Base-by-base conservation (phyloP, 352 stramenopile species). In the Globisporangium nunn region DNA sequence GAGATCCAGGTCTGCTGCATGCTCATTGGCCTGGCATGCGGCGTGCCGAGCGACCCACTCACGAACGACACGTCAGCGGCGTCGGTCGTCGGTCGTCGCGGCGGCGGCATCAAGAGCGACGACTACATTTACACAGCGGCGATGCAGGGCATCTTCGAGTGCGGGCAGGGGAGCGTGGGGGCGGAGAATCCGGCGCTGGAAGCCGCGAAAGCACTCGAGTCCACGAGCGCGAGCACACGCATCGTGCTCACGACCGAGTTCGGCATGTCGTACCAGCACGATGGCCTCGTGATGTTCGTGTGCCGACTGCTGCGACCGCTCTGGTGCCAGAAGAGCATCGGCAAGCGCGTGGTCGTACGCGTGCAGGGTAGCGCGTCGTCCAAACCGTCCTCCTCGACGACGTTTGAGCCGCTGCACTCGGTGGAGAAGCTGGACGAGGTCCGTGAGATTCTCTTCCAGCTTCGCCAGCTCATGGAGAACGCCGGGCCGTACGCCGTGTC, bases 181-280 rank as follows among this genome's bases (percentile, higher is more conserved):
- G 55, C 31, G 12, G 63, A 18, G 30, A 77, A 72, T 37, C 53
- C 70, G 1, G 66, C 70, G 5, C 54, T 72, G 17, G 52, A 71
- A n/a, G 64, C 70, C 3, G 64, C 72, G 3, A 61, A 66, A 18
- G 60, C 70, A 29, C 47, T 57, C 15, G 59, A 55, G 50, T 62
- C 52, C 2, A 57, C 63, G 53, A 51, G 53, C 31, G 54, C 55
- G 12, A 87, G 70, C 49, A 91, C 81, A 10, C 76, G 85, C 10
- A 91, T 95, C 58, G 81, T 95, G 44, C 67, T 95, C 52, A 93
- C 79, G 3, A 91, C 85, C 1, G 85, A 95, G 52, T 90, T 92
- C 59, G 77, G 74, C 55, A 91, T 95, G 79, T 93, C 85, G 18
- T 91, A 87, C 57, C 83, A 95, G 54, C 85, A 95, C 61, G 83